phyloP scores from a whole-genome alignment of 345 rosid genomes.

The Citrus medica region DNA sequence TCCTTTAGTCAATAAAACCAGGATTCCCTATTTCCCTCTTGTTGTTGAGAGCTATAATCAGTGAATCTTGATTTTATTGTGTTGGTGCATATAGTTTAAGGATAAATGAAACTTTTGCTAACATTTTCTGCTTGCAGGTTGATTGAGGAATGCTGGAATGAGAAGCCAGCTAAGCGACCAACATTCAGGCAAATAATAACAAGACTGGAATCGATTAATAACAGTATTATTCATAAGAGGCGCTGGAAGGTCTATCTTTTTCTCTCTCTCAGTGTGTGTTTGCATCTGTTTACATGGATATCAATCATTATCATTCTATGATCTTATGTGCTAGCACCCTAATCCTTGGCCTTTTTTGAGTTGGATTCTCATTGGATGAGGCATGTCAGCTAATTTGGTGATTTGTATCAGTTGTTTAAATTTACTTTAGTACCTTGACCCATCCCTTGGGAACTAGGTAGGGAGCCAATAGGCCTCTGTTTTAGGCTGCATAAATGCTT shows the following conservation, averaged over 20 bases:
- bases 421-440: background rate
- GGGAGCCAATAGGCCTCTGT: background rate
- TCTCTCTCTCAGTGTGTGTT: background rate
- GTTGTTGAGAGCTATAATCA: background rate
- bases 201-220: slow-evolving; percentile 55
- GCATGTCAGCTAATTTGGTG: background rate
- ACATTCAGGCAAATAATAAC: slow-evolving; percentile 67
- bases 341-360: background rate
- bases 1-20: background rate
- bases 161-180: slow-evolving; percentile 76
- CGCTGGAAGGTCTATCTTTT: slow-evolving; percentile 67
- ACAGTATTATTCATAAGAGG: slow-evolving; percentile 53
- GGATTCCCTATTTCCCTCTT: no score
- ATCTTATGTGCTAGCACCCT: background rate
- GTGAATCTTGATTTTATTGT: background rate
- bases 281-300: background rate
- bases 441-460: background rate
- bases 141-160: slow-evolving; percentile 89
- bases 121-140: slow-evolving; percentile 43
- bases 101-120: background rate
- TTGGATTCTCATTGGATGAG: background rate
- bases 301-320: background rate
- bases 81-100: background rate
- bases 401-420: background rate
- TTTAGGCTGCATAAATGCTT: background rate